Conservation (phyloP, 345 rosid species). For the Dovyalis caffra region DNA sequence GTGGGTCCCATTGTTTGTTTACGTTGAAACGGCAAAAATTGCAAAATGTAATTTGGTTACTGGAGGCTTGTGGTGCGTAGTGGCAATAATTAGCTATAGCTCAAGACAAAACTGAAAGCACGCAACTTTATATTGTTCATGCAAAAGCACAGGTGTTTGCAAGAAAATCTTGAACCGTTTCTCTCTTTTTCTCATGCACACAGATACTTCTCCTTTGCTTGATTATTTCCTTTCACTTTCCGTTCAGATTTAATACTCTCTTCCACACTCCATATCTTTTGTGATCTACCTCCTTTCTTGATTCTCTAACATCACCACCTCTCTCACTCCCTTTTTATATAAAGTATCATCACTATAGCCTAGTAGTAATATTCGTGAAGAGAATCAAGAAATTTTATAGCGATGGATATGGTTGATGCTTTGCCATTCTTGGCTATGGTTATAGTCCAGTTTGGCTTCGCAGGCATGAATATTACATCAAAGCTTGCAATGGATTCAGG, state of each 20-base stretch:
- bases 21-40: not conserved
- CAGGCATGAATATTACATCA: conserved; percentile 85
- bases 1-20: not conserved
- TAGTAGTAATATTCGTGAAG: not conserved
- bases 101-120: conserved; percentile 17
- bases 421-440: conserved; percentile 79
- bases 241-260: conserved; percentile 11
- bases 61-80: no score
- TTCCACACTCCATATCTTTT: not conserved
- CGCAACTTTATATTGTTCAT: conserved; percentile 11
- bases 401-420: conserved; percentile 35
- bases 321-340: no score
- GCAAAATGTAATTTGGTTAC: no score
- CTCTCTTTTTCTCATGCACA: conserved; percentile 7
- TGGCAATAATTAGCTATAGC: no score
- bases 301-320: not conserved
- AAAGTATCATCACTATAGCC: not conserved
- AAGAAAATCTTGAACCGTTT: conserved; percentile 47
- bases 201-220: conserved; percentile 21
- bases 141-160: conserved; percentile 23
- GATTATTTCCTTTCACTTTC: conserved; percentile 19
- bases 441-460: conserved; percentile 64
- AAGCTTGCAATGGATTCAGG: conserved; percentile 91
- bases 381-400: conserved; percentile 7
- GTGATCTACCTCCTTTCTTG: no score